Evolutionary conservation across 305 asterid species (phyloP), one percentile per base, ranked within the genome.

Genomic region (Solanum hybrid): DNA sequence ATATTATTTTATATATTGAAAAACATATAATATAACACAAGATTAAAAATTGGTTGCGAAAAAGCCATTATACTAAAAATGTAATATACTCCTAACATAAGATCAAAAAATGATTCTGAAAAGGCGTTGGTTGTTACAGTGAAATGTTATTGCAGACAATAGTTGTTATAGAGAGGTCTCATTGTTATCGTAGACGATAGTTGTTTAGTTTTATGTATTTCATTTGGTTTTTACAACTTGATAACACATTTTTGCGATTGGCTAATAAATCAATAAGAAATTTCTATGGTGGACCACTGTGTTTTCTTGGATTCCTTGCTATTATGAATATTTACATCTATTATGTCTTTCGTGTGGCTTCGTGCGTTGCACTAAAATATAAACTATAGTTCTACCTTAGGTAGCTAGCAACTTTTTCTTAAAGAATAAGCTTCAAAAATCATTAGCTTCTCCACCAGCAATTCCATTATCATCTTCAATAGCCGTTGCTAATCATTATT

Each of bases 271-370:
- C 14, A 77, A 20, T 34, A 81, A 37, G 36, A 81, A 39, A 39
- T 81, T 13, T 39, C 86, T 4, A 4, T 8, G 37, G 28, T 31
- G 87, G 87, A 82, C 87, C 87, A 82, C 71, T 42, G 26, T 26
- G 71, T 28, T 82, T 77, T 82, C 87, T 82, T 82, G 87, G 87
- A 82, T 82, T 82, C 87, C 86, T 40, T 26, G 69, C 69, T 14
- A 81, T 40, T 12, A 79, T 36, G 84, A 22, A 73, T 73, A 73
- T 71, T 31, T 31, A 31, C 35, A 16, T 75, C 9, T 22, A 36
- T 36, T 14, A 79, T 79, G 86, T 36, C 86, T 36, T n/a, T 24
- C 8, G 71, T 40, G 71, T 82, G 11, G 69, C 37, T 82, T 82
- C 71, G 37, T 26, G 87, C 67, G 11, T 39, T 82, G 37, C 87